Percentiles rank a stretch among this genome's conserved stretches.
Conservation (phyloP, 2,329 filamentous ascomycete species). For the Sporothrix curviconia region DNA sequence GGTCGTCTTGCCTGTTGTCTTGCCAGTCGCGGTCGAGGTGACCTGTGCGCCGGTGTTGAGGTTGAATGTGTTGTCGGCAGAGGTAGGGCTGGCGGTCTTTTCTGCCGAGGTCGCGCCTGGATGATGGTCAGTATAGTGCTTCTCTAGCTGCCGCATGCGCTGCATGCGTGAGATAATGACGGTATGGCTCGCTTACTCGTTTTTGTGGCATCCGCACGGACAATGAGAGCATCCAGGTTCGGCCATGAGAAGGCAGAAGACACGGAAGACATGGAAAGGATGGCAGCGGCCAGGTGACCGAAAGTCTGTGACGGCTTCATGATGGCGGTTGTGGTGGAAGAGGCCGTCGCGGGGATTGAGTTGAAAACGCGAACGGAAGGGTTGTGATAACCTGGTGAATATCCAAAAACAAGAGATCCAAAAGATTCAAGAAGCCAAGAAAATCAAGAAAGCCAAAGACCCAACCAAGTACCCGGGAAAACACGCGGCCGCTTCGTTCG, state of each 20-base stretch:
- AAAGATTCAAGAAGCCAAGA: background rate
- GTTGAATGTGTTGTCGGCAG: constrained; percentile 30
- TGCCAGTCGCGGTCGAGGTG: constrained; percentile 25
- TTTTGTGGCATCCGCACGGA: constrained; percentile 28
- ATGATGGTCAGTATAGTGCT: constrained; percentile 22
- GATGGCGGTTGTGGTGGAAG: background rate
- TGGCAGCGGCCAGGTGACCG: constrained; percentile 41
- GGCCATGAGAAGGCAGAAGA: constrained; percentile 44
- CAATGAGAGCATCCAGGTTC: constrained; percentile 45
- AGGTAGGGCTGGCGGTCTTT: constrained; percentile 9
- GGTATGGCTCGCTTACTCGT: background rate
- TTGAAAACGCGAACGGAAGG: background rate
- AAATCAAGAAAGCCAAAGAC: background rate
- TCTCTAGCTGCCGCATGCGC: no score
- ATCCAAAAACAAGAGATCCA: background rate
- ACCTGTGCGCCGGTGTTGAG: constrained; percentile 34
- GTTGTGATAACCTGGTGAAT: no score
- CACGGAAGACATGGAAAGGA: constrained; percentile 46
- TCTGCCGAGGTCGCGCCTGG: background rate
- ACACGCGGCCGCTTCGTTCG: background rate
- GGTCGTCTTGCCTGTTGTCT: constrained; percentile 21
- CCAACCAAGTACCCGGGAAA: background rate
- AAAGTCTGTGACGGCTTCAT: constrained; percentile 34
- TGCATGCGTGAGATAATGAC: no score
- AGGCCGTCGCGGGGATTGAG: background rate